Conservation (phyloP, 805 yeast genomes). For the Saccharomycopsis amapae region DNA sequence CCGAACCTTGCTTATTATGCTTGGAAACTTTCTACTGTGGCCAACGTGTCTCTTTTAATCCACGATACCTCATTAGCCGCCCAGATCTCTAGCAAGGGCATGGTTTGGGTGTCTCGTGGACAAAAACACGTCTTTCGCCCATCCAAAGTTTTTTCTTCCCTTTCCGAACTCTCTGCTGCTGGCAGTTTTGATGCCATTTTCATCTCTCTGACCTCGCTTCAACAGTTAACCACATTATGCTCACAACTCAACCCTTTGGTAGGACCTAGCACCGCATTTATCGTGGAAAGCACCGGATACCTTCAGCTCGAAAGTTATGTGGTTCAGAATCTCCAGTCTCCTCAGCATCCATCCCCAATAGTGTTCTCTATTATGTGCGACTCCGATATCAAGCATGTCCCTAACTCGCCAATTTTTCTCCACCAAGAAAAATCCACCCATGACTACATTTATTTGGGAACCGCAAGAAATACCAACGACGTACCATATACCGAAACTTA, state of each 20-base stretch:
- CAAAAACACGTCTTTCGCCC: neutral
- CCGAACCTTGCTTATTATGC: slow-evolving; percentile 54
- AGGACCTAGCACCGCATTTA: slow-evolving; percentile 41
- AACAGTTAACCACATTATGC: slow-evolving; percentile 41
- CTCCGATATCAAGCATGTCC: slow-evolving; percentile 41
- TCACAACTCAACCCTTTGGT: slow-evolving; percentile 33
- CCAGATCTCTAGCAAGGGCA: slow-evolving; percentile 22
- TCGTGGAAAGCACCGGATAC: slow-evolving; percentile 66
- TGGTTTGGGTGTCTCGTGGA: slow-evolving; percentile 23
- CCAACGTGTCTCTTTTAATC: slow-evolving; percentile 35
- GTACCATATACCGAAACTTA: slow-evolving; percentile 38
- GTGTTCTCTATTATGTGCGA: slow-evolving; percentile 57
- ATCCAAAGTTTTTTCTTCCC: neutral
- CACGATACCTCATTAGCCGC: slow-evolving; percentile 25
- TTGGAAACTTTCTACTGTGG: slow-evolving; percentile 37
- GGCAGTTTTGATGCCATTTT: slow-evolving; percentile 37
- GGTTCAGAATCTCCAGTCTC: slow-evolving; percentile 32
- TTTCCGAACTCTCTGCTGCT: neutral
- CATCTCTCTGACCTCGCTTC: slow-evolving; percentile 42
- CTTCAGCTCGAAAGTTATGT: slow-evolving; percentile 68
- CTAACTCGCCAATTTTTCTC: slow-evolving; percentile 28
- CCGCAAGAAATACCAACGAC: slow-evolving; percentile 29
- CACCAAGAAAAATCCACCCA: slow-evolving; percentile 33
- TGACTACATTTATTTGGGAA: slow-evolving; percentile 35
- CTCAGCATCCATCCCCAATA: slow-evolving; percentile 29